Conservation (phyloP, 106 monocot species). For the Gastrodia elata region DNA sequence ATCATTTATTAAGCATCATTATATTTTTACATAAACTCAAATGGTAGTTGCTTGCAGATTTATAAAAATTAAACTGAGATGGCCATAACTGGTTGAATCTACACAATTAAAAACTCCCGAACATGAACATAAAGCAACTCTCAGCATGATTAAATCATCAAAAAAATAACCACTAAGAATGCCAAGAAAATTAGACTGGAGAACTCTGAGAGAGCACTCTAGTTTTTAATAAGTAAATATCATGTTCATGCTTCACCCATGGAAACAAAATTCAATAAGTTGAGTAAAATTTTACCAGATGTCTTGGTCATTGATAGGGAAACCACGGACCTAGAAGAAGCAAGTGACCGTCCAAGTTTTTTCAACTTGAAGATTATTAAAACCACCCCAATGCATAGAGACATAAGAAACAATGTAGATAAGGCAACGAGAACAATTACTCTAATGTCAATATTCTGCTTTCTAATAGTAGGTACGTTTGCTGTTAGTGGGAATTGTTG, state of each 20-base stretch:
- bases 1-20: too few species aligned
- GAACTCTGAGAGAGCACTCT: neutral
- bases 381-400: conserved; percentile 27
- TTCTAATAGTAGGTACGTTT: conserved; percentile 31
- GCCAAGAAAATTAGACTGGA: neutral
- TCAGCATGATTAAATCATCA: too few species aligned
- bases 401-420: conserved; percentile 35
- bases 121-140: too few species aligned
- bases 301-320: conserved; percentile 35
- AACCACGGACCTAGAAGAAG: conserved; percentile 19
- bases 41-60: too few species aligned
- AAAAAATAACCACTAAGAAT: neutral
- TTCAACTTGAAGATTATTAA: conserved; percentile 35
- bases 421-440: conserved; percentile 48
- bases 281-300: conserved; percentile 40
- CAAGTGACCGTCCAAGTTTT: conserved; percentile 20
- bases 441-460: conserved; percentile 53
- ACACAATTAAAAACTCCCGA: too few species aligned
- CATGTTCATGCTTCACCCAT: neutral
- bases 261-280: conserved; percentile 1
- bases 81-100: too few species aligned
- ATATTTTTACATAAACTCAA: too few species aligned
- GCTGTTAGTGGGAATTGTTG: conserved; percentile 51
- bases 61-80: too few species aligned
- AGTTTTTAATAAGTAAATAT: neutral